These are phyloP conservation scores for Sporothrix pseudoabietina DNA, from an alignment of 2,329 filamentous ascomycete species.

Conservation along the genomic window DNA sequence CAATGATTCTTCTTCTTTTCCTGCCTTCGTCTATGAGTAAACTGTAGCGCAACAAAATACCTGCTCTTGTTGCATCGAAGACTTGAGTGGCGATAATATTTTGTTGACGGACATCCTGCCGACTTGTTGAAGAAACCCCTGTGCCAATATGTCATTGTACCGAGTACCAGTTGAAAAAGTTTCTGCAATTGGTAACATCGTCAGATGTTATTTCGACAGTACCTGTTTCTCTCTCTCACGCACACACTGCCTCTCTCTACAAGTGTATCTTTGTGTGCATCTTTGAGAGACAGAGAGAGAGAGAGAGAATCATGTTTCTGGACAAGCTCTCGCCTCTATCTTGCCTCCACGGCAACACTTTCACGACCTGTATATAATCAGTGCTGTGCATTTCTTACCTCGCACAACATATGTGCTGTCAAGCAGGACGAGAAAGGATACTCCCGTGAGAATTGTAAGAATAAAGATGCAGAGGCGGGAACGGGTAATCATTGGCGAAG, in stretches of 20 bases:
- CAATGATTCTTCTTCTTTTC: background rate
- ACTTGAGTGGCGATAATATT: no score
- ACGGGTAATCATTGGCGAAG: background rate
- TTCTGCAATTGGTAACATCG: no score
- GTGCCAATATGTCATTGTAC: no score
- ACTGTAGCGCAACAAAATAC: background rate
- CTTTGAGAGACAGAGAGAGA: no score
- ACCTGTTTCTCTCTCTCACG: no score
- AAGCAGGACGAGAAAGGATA: background rate
- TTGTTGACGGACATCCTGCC: no score
- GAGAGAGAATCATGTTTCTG: background rate
- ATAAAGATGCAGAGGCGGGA: background rate
- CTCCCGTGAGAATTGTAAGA: background rate
- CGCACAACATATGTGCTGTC: background rate
- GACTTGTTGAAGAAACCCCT: no score
- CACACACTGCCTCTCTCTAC: no score
- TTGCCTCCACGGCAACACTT: background rate
- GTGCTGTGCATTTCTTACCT: background rate
- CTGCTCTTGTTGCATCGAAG: no score
- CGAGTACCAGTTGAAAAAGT: no score
- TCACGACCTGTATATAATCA: background rate
- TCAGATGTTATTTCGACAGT: no score
- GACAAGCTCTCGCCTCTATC: background rate
- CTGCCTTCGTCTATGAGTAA: background rate
- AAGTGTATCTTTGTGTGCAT: no score